Evolutionary conservation across 495 filamentous ascomycete genomes (phyloP).

Genomic region (Neurospora cerealis): DNA sequence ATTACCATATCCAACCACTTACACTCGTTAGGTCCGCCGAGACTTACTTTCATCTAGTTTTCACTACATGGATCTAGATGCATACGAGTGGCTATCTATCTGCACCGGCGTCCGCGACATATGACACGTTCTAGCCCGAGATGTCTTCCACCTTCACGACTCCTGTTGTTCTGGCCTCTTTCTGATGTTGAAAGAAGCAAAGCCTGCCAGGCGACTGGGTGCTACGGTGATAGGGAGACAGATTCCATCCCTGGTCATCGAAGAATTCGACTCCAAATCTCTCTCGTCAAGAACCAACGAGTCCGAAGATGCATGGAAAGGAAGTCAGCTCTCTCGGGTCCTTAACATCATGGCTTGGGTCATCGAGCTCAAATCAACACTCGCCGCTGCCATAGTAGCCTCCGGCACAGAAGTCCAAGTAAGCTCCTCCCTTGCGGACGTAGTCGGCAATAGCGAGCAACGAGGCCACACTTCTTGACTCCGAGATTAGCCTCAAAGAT

Average conservation of each 20-base stretch:
- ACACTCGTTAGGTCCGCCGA: not conserved
- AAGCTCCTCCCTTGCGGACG: slow-evolving; percentile 71
- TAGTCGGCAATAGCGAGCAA: slow-evolving; percentile 58
- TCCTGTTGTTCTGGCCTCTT: not conserved
- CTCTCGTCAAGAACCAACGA: not conserved
- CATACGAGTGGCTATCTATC: not conserved
- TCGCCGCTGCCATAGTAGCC: slow-evolving; percentile 74
- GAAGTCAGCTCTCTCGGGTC: slow-evolving; percentile 79
- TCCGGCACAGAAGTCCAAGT: slow-evolving; percentile 76
- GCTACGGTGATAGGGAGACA: not conserved
- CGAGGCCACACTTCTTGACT: not conserved
- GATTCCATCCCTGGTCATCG: not conserved
- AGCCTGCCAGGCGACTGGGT: not conserved
- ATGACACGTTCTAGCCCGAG: not conserved
- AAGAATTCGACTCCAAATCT: not conserved
- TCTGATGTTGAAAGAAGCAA: not conserved
- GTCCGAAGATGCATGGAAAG: slow-evolving; percentile 71
- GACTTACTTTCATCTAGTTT: not conserved
- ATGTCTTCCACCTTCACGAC: not conserved
- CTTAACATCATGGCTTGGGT: slow-evolving; percentile 70
- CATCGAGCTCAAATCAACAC: slow-evolving; percentile 87
- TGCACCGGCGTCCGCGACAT: not conserved
- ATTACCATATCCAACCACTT: not conserved
- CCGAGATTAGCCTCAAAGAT: not conserved
- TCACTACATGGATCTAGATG: not conserved